Conservation (phyloP, 2,329 filamentous ascomycete genomes). For the Davidsoniella eucalypti region DNA sequence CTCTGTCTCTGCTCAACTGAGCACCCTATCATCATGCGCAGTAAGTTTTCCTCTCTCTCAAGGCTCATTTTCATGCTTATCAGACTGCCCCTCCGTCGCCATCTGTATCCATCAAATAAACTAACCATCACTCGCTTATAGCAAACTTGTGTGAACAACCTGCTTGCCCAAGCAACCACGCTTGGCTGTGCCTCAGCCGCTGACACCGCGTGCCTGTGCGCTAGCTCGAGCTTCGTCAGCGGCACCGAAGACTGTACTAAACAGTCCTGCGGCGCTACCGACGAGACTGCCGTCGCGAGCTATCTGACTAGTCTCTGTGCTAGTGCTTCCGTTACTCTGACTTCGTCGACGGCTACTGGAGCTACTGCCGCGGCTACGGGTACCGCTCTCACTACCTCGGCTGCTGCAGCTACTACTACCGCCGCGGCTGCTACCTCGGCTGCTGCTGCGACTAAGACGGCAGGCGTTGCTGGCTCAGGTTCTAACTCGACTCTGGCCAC, state of each 20-base stretch:
- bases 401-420: background rate
- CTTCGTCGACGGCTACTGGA: background rate
- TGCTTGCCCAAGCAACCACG: constrained; percentile 8
- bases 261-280: constrained; percentile 16
- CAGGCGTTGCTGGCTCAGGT: constrained; percentile 5
- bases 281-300: constrained; percentile 18
- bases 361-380: constrained; percentile 5
- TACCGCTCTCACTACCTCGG: background rate
- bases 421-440: background rate
- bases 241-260: constrained; percentile 27
- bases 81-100: too few species aligned
- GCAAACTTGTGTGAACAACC: constrained; percentile 13
- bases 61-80: background rate
- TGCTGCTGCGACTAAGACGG: background rate
- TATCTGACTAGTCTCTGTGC: constrained; percentile 18
- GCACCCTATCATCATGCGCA: constrained; percentile 8
- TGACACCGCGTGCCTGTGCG: constrained; percentile 26
- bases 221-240: constrained; percentile 19
- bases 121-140: background rate
- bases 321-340: constrained; percentile 15
- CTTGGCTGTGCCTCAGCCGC: constrained; percentile 14
- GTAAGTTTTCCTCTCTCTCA: constrained; percentile 2
- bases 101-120: background rate
- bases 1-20: constrained; percentile 7
- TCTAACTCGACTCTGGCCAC: constrained; percentile 11